Evolutionary conservation across 257 asterid genomes (phyloP), one percentile per base, ranked within the genome.

Genomic region (Lantana camara): DNA sequence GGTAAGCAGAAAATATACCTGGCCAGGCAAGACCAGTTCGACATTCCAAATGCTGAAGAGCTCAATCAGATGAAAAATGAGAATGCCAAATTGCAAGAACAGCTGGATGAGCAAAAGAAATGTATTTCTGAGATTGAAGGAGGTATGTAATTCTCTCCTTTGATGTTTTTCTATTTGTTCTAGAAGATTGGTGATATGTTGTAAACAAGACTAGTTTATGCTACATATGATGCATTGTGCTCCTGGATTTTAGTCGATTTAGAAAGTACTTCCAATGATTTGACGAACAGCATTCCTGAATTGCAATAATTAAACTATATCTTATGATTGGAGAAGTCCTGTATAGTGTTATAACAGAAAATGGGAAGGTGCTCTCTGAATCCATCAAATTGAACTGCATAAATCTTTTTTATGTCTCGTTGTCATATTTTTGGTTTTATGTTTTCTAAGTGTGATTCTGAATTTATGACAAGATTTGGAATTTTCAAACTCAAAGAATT

Each of bases 1-100:
- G 99, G 99, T 14, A 94, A 94, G 82, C 97, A 90, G 91, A 94
- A 94, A 70, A 82, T 94, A 60, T 94, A 88, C 73, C 59, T 94
- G 67, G 99, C 97, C 47, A 77, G 85, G 75, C 97, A 94, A 77
- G 99, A 94, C 75, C 99, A 94, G 82, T 94, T 90, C 54, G 81
- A 86, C 42, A 94, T 94, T 80, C 96, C 95, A 11, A 87, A 94
- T 65, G 76, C 5, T 32, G 96, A 94, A 52, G 96, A 93, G 83
- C 96, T 93, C 65, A 83, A 68, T 69, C 83, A 69, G 63, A 93
- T 93, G 96, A 90, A 93, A 69, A 88, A 85, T 73, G 83, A 80
- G 49, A 93, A 87, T 64, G 66, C 84, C 27, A 86, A 81, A 70
- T 79, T 90, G 64, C 96, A 90, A 74, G 92, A 85, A 17, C 76